phyloP scores from a whole-genome alignment of 176 grass and related monocot genomes.

The Pontederia crassipes region DNA sequence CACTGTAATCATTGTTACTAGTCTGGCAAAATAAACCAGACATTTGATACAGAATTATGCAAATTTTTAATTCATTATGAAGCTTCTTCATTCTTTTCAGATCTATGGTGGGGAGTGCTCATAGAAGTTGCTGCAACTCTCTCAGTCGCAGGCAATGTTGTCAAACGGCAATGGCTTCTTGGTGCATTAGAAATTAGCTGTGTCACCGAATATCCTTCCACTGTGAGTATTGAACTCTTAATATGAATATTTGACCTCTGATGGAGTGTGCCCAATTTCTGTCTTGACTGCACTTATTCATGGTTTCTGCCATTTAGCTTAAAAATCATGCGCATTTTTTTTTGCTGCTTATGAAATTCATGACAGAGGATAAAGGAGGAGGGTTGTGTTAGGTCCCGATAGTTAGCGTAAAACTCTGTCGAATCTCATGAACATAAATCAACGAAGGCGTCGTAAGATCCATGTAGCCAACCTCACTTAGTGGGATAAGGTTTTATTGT shows the following conservation, averaged over 20 bases:
- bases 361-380: too few species aligned
- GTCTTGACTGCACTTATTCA: too few species aligned
- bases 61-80: neutral
- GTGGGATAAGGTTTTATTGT: too few species aligned
- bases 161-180: constrained; percentile 78
- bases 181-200: constrained; percentile 81
- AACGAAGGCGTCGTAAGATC: too few species aligned
- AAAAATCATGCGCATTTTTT: too few species aligned
- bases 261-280: neutral
- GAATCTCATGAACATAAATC: too few species aligned
- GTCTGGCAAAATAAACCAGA: neutral
- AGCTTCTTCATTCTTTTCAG: constrained; percentile 23
- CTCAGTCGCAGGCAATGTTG: constrained; percentile 30
- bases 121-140: constrained; percentile 58
- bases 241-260: neutral
- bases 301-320: too few species aligned
- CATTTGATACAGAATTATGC: neutral
- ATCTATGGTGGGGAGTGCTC: constrained; percentile 71
- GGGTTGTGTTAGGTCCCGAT: too few species aligned
- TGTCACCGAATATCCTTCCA: constrained; percentile 61
- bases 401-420: too few species aligned
- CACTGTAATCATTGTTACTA: neutral
- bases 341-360: too few species aligned
- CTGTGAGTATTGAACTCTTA: constrained; percentile 34
- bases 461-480: too few species aligned